Conservation (phyloP, 2,329 filamentous ascomycete genomes). For the Pseudocercospora fijiensis region DNA sequence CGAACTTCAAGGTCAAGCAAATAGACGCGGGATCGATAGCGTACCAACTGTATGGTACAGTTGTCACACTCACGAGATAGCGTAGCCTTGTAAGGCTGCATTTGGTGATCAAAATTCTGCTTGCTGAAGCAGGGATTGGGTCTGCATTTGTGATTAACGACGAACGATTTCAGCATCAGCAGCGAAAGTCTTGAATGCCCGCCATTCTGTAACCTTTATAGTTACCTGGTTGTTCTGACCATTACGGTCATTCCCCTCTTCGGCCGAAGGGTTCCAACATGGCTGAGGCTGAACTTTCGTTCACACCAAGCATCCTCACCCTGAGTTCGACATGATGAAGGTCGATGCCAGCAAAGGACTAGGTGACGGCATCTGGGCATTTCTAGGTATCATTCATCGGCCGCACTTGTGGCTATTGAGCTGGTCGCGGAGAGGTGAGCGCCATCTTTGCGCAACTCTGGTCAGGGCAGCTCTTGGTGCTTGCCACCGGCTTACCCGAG, state of each 20-base stretch:
- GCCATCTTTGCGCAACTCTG: neutral
- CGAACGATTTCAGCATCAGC: neutral
- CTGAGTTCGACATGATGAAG: neutral
- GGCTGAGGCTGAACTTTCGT: neutral
- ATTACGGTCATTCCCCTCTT: neutral
- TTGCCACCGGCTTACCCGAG: neutral
- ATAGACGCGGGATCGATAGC: neutral
- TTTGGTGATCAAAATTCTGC: neutral
- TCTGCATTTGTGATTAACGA: neutral
- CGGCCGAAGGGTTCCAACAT: neutral
- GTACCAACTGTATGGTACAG: neutral
- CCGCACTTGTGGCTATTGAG: neutral
- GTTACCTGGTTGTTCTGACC: neutral
- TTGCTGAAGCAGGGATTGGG: neutral
- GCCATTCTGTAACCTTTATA: slow-evolving; percentile 2
- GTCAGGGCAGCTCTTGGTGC: neutral
- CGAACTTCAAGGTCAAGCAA: neutral
- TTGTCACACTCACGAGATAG: neutral
- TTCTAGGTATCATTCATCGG: neutral
- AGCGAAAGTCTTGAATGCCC: neutral
- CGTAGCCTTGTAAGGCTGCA: slow-evolving; percentile 1
- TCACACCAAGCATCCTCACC: neutral
- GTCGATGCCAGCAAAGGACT: neutral
- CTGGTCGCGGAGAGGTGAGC: neutral
- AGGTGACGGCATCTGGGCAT: neutral